Base-by-base conservation (phyloP, 305 asterid species). In the Rubia tinctorum region DNA sequence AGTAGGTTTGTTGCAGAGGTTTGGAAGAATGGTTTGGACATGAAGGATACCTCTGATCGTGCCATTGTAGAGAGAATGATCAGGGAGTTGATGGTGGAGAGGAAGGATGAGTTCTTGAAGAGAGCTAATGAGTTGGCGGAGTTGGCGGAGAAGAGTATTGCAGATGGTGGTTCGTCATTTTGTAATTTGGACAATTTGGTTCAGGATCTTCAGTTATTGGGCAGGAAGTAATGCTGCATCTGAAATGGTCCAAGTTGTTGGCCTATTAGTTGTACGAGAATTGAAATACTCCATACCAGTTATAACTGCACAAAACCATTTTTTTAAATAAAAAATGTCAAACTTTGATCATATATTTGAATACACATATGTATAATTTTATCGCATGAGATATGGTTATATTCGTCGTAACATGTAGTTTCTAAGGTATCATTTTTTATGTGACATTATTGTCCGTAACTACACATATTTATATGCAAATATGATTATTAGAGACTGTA, bases 21-120 rank as follows among this genome's bases (percentile, higher is more conserved):
- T 3, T 78, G 82, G 82, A 73, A 17, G 40, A 60, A 69, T 44
- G 82, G 82, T 5, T 18, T 78, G 65, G 82, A 78, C 72, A 78
- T 78, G 82, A 78, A 74, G 30, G 82, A 74, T 8, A 70, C 61
- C 2, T 78, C 78, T 64, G 76, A 74, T 1, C 17, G 68, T 20
- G 69, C 0, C 5, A 9, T 69, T 0, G 73, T 78, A 7, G 70
- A 63, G 58, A 30, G 34, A 18, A 70, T 74, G 78, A 60, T 74
- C 0, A 69, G 58, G 64, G 78, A 78, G 2, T 56, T 78, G 12
- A 78, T 78, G 82, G 78, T n/a, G 62, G 66, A 12, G 4, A 43
- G 44, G 30, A 69, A 66, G 22, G 82, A 62, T 4, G 73, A 73
- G 2, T 74, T 69, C 49, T 66, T 15, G 62, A 13, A 64, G 55